Conservation (phyloP, 164 flowering plant species). For the grape (Vitis vinifera) region DNA sequence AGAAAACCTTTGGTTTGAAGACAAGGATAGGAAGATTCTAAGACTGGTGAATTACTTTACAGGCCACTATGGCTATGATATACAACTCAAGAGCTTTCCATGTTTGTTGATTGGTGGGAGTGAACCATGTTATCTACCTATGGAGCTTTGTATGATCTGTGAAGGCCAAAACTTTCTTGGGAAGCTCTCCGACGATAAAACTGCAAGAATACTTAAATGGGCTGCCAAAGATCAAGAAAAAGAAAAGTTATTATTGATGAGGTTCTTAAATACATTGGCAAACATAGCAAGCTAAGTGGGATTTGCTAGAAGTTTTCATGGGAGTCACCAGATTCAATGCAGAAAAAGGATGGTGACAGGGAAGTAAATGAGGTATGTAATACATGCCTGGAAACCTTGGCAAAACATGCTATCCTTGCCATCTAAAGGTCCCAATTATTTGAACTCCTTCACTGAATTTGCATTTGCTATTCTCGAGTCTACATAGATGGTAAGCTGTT, state of each 20-base stretch:
- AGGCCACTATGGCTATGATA: conserved; percentile 82
- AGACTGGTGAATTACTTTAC: conserved; percentile 75
- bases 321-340: too few species aligned
- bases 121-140: conserved; percentile 90
- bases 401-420: too few species aligned
- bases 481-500: too few species aligned
- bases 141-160: conserved; percentile 94
- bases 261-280: conserved; percentile 18
- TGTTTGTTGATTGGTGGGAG: conserved; percentile 92
- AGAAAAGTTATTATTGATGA: conserved; percentile 69
- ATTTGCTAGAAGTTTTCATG: too few species aligned
- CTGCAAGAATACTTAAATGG: conserved; percentile 78
- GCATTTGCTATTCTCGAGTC: too few species aligned
- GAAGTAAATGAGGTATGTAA: too few species aligned
- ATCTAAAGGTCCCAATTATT: too few species aligned
- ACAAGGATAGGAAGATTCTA: conserved; percentile 66
- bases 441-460: too few species aligned
- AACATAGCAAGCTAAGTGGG: too few species aligned
- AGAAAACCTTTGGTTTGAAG: conserved; percentile 72
- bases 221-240: conserved; percentile 78
- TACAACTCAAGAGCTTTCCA: conserved; percentile 80
- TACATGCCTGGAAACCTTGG: too few species aligned
- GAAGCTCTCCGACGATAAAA: conserved; percentile 89
- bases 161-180: conserved; percentile 97
- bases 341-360: too few species aligned